A percentile compares a stretch with the other conserved stretches of the same genome.
These are phyloP conservation scores for Ascochyta clinopodiicola DNA, from an alignment of 2,329 filamentous ascomycete species.

Conservation along the genomic window DNA sequence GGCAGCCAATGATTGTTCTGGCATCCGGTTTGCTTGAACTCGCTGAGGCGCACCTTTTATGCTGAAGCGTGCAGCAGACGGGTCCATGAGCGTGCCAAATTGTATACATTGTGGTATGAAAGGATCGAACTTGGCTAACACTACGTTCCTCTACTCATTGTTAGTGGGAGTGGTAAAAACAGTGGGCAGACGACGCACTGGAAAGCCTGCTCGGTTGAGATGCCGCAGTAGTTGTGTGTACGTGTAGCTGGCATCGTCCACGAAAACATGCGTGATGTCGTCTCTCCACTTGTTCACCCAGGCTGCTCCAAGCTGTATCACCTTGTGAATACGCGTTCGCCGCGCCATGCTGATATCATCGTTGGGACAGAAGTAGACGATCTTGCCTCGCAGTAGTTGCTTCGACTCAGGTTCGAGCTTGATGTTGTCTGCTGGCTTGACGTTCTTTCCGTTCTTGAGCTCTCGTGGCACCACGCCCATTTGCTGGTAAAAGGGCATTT, in stretches of 20 bases:
- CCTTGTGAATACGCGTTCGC: conserved; percentile 74
- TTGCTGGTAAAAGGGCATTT: conserved; percentile 36
- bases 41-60: conserved; percentile 58
- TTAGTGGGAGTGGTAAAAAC: neutral
- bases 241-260: conserved; percentile 68
- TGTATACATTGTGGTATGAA: conserved; percentile 55
- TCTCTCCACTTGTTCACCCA: conserved; percentile 67
- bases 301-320: conserved; percentile 67
- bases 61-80: conserved; percentile 64
- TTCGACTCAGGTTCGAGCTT: conserved; percentile 39
- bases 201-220: conserved; percentile 57
- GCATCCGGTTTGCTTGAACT: neutral
- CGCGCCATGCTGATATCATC: conserved; percentile 73
- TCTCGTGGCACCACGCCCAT: conserved; percentile 41
- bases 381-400: conserved; percentile 43
- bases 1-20: neutral
- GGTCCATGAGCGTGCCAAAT: conserved; percentile 55
- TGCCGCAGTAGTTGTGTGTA: conserved; percentile 69
- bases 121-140: conserved; percentile 57
- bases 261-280: conserved; percentile 77
- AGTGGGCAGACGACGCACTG: conserved; percentile 49
- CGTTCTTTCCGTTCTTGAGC: conserved; percentile 37
- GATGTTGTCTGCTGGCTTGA: conserved; percentile 39
- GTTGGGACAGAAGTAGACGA: conserved; percentile 75
- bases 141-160: conserved; percentile 46